Percentiles rank a stretch among this genome's conserved stretches.
Evolutionary conservation across 139 green algal genomes (phyloP).

Genomic region (Tetratostichococcus sp.): DNA sequence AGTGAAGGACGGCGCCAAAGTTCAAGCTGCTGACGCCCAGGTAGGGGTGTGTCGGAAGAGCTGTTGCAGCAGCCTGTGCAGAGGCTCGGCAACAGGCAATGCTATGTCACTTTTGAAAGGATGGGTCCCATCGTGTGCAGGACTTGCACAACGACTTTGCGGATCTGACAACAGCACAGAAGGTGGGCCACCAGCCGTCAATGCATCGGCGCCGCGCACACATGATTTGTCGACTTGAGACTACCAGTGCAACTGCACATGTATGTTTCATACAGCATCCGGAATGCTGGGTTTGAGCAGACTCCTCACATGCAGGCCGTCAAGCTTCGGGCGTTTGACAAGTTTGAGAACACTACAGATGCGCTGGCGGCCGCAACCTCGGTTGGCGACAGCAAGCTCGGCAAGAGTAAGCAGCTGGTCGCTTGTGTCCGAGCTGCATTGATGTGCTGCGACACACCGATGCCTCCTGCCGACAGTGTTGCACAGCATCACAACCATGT

Average conservation of each 20-base stretch:
- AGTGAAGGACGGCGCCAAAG: conserved; percentile 85
- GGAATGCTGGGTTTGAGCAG: too few relatives aligned
- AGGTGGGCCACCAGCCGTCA: conserved; percentile 62
- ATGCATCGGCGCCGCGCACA: background rate
- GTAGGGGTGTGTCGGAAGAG: background rate
- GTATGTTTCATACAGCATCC: background rate
- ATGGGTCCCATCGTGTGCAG: too few relatives aligned
- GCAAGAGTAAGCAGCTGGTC: conserved; percentile 65
- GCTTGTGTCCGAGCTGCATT: too few relatives aligned
- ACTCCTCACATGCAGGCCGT: conserved; percentile 63
- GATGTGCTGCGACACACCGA: too few relatives aligned
- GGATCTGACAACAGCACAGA: conserved; percentile 75
- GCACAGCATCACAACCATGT: background rate
- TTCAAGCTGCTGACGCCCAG: conserved; percentile 42
- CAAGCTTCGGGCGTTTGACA: conserved; percentile 96
- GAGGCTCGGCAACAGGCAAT: too few relatives aligned
- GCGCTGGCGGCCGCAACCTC: conserved; percentile 88
- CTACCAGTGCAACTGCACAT: background rate
- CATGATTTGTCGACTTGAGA: too few relatives aligned
- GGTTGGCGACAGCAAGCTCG: conserved; percentile 93
- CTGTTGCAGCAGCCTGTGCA: too few relatives aligned
- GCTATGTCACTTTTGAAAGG: too few relatives aligned
- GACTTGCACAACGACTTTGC: conserved; percentile 73
- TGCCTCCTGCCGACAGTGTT: too few relatives aligned
- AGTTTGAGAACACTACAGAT: conserved; percentile 97